A percentile compares a stretch with the other conserved stretches of the same genome.
These are phyloP conservation scores for Halenospora varia DNA, from an alignment of 495 filamentous ascomycete species.

Conservation along the genomic window DNA sequence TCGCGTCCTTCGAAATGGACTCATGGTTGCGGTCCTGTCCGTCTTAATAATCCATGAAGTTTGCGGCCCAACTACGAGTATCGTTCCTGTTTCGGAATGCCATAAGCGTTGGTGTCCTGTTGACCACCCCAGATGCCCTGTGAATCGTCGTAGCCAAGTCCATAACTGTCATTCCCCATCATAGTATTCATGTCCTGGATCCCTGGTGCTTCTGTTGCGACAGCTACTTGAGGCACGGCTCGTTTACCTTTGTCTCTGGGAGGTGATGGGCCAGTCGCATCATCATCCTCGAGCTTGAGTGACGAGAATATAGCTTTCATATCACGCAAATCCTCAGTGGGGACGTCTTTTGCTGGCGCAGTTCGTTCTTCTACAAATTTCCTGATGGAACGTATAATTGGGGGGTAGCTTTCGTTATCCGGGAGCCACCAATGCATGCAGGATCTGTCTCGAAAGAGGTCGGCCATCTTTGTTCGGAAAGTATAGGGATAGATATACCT, in stretches of 20 bases:
- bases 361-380: conserved; percentile 71
- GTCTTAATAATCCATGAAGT: too few relatives aligned
- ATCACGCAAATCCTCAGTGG: conserved; percentile 65
- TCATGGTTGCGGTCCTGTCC: too few relatives aligned
- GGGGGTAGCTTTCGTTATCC: conserved; percentile 67
- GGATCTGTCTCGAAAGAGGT: conserved; percentile 63
- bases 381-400: conserved; percentile 71
- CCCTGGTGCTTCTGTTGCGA: background rate
- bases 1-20: too few relatives aligned
- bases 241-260: background rate
- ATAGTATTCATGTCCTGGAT: too few relatives aligned
- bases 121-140: too few relatives aligned
- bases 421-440: conserved; percentile 84
- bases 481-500: conserved; percentile 80
- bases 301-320: conserved; percentile 65
- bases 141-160: too few relatives aligned
- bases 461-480: conserved; percentile 69
- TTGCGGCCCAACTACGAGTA: too few relatives aligned
- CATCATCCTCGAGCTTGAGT: conserved; percentile 22
- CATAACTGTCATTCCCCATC: too few relatives aligned
- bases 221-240: background rate
- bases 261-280: background rate
- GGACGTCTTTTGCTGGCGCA: conserved; percentile 53
- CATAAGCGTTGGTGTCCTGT: too few relatives aligned
- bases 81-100: too few relatives aligned